Evolutionary conservation across 2,329 filamentous ascomycete species (phyloP), one percentile per base, ranked within the genome.

Genomic region (Phaeosphaeria sp.): DNA sequence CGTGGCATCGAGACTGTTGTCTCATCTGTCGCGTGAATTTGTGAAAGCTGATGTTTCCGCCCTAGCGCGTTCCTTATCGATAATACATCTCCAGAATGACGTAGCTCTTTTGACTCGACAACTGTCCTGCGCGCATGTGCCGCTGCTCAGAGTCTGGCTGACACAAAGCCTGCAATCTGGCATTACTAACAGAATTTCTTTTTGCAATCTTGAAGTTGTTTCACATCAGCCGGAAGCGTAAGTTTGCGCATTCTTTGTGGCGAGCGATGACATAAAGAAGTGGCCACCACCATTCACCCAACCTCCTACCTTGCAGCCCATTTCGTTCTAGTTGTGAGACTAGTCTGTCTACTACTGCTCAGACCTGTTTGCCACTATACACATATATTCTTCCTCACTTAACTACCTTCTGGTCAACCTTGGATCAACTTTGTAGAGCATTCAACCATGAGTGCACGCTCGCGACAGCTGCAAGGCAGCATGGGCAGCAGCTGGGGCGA

Each of bases 401-500:
- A n/a, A 3, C 21, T 45, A 15, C 43, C 21, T 45, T n/a, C 22
- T 45, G 5, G 43, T 17, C 43, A n/a, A 39, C 8, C 17, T 24
- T 45, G 43, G 20, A 24, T 49, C 51, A 49, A 49, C 17, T 18
- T 33, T 30, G 25, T 9, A 9, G 36, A 24, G 18, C 15, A 15
- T 36, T 40, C 15, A 25, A 53, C 42, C 40, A 74, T 70, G 65
- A 67, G 47, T 51, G 56, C 57, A 44, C 55, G 55, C 25, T 54
- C 69, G 21, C 66, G 56, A 2, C 64, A 59, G 51, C 61, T 69
- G 8, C 56, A 58, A 25, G 66, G 56, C 27, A 75, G 70, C 48
- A 65, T 77, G 7, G 71, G 70, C 17, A 72, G 74, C 22, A 76
- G 73, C 42, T 77, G 74, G 74, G 72, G 66, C 50, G 68, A 72